A percentile compares a stretch with the other conserved stretches of the same genome.
These are phyloP conservation scores for Schizopora paradoxa DNA, from an alignment of 1,284 basidiomycete species.

Conservation along the genomic window DNA sequence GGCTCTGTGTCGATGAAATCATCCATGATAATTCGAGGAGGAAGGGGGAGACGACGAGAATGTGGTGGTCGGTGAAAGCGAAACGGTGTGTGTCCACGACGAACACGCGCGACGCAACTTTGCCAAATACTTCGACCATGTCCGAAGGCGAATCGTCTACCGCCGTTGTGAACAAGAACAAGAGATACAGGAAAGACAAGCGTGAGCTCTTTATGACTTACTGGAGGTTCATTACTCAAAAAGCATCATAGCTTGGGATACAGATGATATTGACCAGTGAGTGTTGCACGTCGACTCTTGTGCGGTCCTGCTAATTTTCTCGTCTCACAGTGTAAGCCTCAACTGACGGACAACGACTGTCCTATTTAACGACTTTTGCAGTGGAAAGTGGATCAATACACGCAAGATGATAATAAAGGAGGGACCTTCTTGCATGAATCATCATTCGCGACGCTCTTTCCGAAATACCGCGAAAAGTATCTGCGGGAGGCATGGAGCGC, in stretches of 20 bases:
- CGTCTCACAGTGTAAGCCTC: constrained; percentile 30
- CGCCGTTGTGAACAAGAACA: constrained; percentile 70
- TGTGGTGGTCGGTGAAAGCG: neutral
- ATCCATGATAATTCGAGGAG: constrained; percentile 32
- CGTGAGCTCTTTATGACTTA: constrained; percentile 44
- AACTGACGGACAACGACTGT: neutral
- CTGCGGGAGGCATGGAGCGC: constrained; percentile 92
- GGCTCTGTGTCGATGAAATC: constrained; percentile 25
- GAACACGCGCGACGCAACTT: neutral
- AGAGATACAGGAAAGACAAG: constrained; percentile 86
- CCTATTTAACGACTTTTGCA: constrained; percentile 28
- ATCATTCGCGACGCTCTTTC: constrained; percentile 96
- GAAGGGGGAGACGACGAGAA: neutral
- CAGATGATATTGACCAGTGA: constrained; percentile 97
- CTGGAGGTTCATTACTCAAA: constrained; percentile 2
- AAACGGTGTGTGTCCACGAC: neutral
- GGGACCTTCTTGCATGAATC: constrained; percentile 92
- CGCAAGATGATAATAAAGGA: constrained; percentile 68
- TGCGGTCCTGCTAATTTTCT: constrained; percentile 19
- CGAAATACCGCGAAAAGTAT: constrained; percentile 98
- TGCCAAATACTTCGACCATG: constrained; percentile 33
- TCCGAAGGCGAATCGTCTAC: constrained; percentile 38
- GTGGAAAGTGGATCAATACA: constrained; percentile 90
- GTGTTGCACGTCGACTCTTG: constrained; percentile 27
- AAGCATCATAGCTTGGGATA: constrained; percentile 82